phyloP scores from a whole-genome alignment of 148 eudicot genomes.

The Vaccinium corymbosum region DNA sequence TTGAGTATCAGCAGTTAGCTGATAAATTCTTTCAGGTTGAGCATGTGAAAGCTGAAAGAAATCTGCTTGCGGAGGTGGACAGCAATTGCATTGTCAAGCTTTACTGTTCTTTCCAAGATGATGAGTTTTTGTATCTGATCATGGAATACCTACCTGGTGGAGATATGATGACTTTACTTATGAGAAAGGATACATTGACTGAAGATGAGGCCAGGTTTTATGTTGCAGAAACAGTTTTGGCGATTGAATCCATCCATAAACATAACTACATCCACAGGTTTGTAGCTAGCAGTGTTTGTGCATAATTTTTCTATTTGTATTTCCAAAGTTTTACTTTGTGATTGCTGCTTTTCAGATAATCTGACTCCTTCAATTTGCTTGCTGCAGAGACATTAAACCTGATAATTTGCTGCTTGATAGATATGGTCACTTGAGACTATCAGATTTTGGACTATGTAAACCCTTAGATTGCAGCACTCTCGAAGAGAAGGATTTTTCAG shows the following conservation, averaged over 20 bases:
- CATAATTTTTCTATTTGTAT: not conserved
- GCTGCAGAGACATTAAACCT: slow-evolving; percentile 92
- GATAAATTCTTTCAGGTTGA: slow-evolving; percentile 61
- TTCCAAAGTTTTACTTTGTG: not conserved
- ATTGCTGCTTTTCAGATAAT: not conserved
- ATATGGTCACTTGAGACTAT: slow-evolving; percentile 80
- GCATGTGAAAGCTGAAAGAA: slow-evolving; percentile 97
- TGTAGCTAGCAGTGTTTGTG: slow-evolving; percentile 20
- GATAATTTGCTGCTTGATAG: slow-evolving; percentile 95
- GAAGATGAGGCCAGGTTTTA: slow-evolving; percentile 95
- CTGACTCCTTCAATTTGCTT: slow-evolving; percentile 18
- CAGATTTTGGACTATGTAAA: slow-evolving; percentile 96
- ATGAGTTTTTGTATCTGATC: slow-evolving; percentile 82
- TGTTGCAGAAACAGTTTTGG: slow-evolving; percentile 92
- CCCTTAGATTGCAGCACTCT: slow-evolving; percentile 93
- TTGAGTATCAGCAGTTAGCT: slow-evolving; percentile 19
- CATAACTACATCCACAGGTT: slow-evolving; percentile 95
- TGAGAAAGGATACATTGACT: slow-evolving; percentile 95
- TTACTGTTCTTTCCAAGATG: slow-evolving; percentile 97
- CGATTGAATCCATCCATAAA: slow-evolving; percentile 93
- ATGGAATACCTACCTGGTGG: slow-evolving; percentile 99
- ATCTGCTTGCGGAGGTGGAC: slow-evolving; percentile 97
- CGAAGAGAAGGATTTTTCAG: slow-evolving; percentile 77
- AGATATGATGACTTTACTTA: slow-evolving; percentile 98
- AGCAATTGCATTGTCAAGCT: slow-evolving; percentile 96